These are phyloP conservation scores for Nevesoporus exiguus DNA, from an alignment of 768 basidiomycete species.

Conservation along the genomic window DNA sequence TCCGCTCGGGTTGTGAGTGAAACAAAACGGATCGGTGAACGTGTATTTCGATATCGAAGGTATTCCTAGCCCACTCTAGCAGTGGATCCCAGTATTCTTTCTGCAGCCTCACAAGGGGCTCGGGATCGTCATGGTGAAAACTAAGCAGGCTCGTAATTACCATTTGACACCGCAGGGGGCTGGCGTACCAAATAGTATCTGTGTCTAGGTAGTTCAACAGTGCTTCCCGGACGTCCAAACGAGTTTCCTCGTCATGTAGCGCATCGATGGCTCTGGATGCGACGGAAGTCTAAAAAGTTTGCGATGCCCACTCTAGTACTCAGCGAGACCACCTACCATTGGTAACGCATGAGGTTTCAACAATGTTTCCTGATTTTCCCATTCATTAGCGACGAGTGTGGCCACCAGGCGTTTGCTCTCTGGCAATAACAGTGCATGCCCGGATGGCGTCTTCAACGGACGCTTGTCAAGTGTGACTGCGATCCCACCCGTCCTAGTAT, in stretches of 20 bases:
- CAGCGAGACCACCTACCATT: constrained; percentile 53
- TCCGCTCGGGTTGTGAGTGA: constrained; percentile 65
- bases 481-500: constrained; percentile 49
- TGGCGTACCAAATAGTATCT: constrained; percentile 81
- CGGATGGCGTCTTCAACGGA: constrained; percentile 83
- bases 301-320: constrained; percentile 3
- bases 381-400: constrained; percentile 87
- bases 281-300: constrained; percentile 70
- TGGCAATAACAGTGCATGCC: constrained; percentile 73
- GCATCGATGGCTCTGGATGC: constrained; percentile 87
- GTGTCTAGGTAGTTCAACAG: constrained; percentile 88
- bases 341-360: constrained; percentile 90
- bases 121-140: constrained; percentile 79
- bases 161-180: neutral
- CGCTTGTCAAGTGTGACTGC: constrained; percentile 78
- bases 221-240: constrained; percentile 59
- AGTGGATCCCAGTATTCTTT: constrained; percentile 85
- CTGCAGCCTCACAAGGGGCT: constrained; percentile 73
- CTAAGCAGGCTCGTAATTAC: constrained; percentile 36
- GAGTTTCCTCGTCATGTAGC: constrained; percentile 52
- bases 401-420: constrained; percentile 68
- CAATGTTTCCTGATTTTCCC: constrained; percentile 87
- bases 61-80: constrained; percentile 68
- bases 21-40: constrained; percentile 71
- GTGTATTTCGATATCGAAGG: constrained; percentile 63